Percentiles rank a stretch among this genome's conserved stretches.
phyloP scores from a whole-genome alignment of 208 protist species.

The Endotrypanum monterogeii region DNA sequence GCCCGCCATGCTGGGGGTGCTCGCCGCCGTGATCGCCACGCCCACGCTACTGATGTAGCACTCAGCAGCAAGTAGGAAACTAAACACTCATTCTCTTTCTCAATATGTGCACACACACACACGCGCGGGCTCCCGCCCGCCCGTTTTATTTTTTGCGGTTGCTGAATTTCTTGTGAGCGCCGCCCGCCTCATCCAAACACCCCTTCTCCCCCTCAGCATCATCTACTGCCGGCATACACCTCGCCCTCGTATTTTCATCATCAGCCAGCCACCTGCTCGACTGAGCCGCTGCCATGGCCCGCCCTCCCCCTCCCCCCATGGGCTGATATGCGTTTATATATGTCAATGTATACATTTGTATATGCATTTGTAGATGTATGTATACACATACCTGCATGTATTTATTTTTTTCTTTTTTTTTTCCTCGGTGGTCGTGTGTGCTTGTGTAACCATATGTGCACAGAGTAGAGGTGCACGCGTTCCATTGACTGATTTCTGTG shows the following conservation, averaged over 20 bases:
- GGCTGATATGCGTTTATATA: no score
- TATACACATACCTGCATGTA: neutral
- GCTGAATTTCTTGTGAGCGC: neutral
- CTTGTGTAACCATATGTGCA: neutral
- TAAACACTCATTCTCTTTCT: neutral
- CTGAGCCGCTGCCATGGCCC: neutral
- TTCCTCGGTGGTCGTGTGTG: no score
- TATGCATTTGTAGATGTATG: no score
- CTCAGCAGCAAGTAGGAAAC: neutral
- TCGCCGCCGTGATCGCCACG: constrained; percentile 1
- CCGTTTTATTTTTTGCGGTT: neutral
- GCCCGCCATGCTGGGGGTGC: neutral
- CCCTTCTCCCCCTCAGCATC: neutral
- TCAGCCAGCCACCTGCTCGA: neutral
- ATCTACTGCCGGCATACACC: neutral
- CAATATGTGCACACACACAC: constrained; percentile 8
- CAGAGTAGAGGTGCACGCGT: neutral
- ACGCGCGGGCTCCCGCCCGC: neutral
- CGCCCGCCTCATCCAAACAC: neutral
- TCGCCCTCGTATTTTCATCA: neutral
- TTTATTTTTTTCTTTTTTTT: no score
- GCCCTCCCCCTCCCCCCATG: no score
- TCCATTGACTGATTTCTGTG: neutral
- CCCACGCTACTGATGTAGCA: neutral
- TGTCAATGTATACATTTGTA: no score